phyloP scores from a whole-genome alignment of 2,329 filamentous ascomycete genomes.

The Verticillium longisporum region DNA sequence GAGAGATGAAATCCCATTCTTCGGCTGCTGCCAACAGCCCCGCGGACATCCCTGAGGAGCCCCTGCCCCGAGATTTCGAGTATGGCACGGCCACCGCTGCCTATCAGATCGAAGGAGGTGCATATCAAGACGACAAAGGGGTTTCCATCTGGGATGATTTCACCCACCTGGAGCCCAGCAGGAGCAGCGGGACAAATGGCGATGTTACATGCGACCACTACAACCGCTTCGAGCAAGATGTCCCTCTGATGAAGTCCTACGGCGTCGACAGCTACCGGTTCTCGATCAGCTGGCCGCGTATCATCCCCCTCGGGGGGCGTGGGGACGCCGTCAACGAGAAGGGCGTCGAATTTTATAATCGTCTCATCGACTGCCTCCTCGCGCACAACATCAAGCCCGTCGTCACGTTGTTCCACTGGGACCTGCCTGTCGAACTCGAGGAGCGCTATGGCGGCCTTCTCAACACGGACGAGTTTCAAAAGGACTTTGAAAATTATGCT shows the following conservation, averaged over 20 bases:
- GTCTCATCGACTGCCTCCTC: conserved; percentile 71
- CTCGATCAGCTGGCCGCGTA: conserved; percentile 76
- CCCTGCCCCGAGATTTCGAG: conserved; percentile 62
- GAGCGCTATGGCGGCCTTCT: conserved; percentile 76
- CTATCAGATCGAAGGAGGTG: conserved; percentile 81
- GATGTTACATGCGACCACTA: conserved; percentile 82
- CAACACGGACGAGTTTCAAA: conserved; percentile 74
- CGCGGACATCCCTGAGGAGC: no score
- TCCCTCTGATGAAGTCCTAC: conserved; percentile 66
- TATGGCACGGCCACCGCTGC: conserved; percentile 78
- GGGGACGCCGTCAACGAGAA: conserved; percentile 74
- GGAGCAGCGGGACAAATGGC: conserved; percentile 69
- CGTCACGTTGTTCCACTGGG: conserved; percentile 87
- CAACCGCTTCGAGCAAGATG: conserved; percentile 70
- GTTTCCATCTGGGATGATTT: conserved; percentile 88
- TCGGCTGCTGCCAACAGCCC: no score
- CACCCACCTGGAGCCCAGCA: conserved; percentile 72
- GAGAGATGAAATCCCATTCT: no score
- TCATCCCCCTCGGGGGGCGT: conserved; percentile 80
- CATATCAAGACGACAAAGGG: conserved; percentile 67
- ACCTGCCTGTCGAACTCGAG: conserved; percentile 71
- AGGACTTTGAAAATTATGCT: conserved; percentile 75
- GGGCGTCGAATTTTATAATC: conserved; percentile 70
- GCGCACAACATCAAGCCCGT: conserved; percentile 72
- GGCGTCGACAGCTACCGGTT: conserved; percentile 75